Conservation (phyloP, 352 stramenopile genomes). For the Phytophthora syringae region DNA sequence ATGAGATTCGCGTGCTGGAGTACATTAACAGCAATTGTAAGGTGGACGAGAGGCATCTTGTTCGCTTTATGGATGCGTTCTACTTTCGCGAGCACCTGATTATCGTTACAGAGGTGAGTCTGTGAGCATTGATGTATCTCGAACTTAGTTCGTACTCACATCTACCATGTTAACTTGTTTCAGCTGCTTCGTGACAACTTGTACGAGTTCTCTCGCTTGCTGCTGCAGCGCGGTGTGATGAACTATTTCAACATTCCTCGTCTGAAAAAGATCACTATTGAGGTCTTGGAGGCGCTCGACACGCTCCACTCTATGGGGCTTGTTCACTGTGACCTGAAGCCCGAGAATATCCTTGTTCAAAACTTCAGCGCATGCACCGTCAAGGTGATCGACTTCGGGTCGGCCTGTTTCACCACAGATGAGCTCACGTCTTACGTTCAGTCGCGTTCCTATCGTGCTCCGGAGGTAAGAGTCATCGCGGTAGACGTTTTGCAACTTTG, state of each 20-base stretch:
- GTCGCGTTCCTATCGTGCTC: slow-evolving; percentile 96
- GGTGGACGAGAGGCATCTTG: slow-evolving; percentile 92
- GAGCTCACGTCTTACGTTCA: slow-evolving; percentile 98
- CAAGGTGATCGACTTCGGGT: slow-evolving; percentile 99
- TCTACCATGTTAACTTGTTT: slow-evolving; percentile 22
- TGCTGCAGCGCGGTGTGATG: slow-evolving; percentile 77
- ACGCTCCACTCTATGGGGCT: slow-evolving; percentile 92
- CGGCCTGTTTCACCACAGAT: slow-evolving; percentile 94
- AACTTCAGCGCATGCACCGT: slow-evolving; percentile 93
- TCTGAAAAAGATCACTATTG: slow-evolving; percentile 94
- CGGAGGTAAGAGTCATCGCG: slow-evolving; percentile 74
- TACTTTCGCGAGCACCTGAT: slow-evolving; percentile 96
- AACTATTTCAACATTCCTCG: slow-evolving; percentile 95
- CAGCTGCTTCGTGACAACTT: slow-evolving; percentile 96
- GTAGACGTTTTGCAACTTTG: slow-evolving; percentile 20
- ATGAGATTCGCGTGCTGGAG: slow-evolving; percentile 82
- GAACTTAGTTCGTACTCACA: slow-evolving; percentile 3
- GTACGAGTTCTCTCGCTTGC: slow-evolving; percentile 97
- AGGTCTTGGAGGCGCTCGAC: slow-evolving; percentile 93
- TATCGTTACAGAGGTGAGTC: slow-evolving; percentile 95
- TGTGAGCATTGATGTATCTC: not conserved
- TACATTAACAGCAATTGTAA: slow-evolving; percentile 81
- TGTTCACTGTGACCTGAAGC: slow-evolving; percentile 99
- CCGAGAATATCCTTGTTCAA: slow-evolving; percentile 96
- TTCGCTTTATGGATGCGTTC: slow-evolving; percentile 96